A percentile compares a stretch with the other conserved stretches of the same genome.
phyloP scores from a whole-genome alignment of 2,329 filamentous ascomycete genomes.

The Colletotrichum somersetense region DNA sequence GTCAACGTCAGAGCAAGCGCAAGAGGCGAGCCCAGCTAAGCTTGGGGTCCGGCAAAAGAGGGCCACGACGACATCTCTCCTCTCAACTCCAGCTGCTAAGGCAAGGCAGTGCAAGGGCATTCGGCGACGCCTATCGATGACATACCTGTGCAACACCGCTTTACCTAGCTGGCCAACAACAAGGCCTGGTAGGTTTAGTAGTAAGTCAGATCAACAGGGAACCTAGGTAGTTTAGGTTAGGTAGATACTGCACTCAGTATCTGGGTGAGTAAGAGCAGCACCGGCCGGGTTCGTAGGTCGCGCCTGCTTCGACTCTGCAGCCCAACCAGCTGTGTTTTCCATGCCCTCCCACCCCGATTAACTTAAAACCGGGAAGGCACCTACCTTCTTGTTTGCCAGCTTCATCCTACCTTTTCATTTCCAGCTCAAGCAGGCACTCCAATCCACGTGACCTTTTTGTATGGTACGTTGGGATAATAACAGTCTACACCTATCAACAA shows the following conservation, averaged over 20 bases:
- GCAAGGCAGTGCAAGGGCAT: constrained; percentile 7
- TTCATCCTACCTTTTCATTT: background rate
- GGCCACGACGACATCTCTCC: constrained; percentile 12
- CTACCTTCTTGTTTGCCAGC: background rate
- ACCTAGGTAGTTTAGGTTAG: background rate
- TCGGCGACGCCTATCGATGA: background rate
- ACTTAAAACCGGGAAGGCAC: constrained; percentile 20
- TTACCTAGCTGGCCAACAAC: background rate
- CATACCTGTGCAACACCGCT: background rate
- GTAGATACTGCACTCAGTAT: background rate
- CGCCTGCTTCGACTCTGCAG: background rate
- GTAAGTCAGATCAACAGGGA: constrained; percentile 7
- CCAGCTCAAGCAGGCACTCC: constrained; percentile 8
- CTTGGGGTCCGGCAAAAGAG: constrained; percentile 1
- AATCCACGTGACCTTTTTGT: constrained; percentile 20
- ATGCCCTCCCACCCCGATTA: background rate
- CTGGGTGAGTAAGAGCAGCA: background rate
- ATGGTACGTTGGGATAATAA: background rate
- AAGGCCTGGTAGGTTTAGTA: background rate
- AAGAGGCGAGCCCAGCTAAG: constrained; percentile 4
- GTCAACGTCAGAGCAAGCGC: constrained; percentile 19
- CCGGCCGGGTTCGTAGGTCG: constrained; percentile 2
- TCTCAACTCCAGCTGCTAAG: background rate
- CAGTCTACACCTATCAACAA: background rate
- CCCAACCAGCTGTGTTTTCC: constrained; percentile 1